A percentile compares a stretch with the other conserved stretches of the same genome.
Evolutionary conservation across 768 basidiomycete species (phyloP).

Genomic region (Podaxis sp.): DNA sequence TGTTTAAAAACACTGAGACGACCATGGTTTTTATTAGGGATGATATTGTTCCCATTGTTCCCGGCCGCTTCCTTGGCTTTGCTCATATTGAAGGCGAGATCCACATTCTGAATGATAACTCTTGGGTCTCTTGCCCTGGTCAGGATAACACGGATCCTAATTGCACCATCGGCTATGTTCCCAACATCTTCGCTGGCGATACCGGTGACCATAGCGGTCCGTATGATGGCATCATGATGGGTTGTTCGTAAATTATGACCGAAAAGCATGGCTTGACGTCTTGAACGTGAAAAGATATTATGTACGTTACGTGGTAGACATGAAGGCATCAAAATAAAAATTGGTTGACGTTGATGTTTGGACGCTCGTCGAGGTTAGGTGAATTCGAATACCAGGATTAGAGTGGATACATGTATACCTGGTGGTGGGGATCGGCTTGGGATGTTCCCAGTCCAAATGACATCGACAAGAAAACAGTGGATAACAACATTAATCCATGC

Average conservation of each 20-base stretch:
- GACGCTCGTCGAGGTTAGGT: too few relatives aligned
- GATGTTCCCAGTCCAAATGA: not conserved
- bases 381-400: too few relatives aligned
- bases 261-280: too few relatives aligned
- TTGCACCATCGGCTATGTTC: constrained; percentile 24
- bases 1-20: not conserved
- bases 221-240: not conserved
- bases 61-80: constrained; percentile 37
- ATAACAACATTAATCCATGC: constrained; percentile 8
- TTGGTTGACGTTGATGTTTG: too few relatives aligned
- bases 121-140: constrained; percentile 30
- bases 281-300: too few relatives aligned
- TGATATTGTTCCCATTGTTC: constrained; percentile 30
- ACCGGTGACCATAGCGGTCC: constrained; percentile 26
- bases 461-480: not conserved
- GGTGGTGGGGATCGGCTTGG: too few relatives aligned
- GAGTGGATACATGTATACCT: too few relatives aligned
- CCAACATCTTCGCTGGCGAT: constrained; percentile 24
- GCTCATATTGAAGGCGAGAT: constrained; percentile 40
- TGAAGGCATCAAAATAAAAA: too few relatives aligned
- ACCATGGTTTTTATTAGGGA: constrained; percentile 13
- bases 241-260: not conserved
- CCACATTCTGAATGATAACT: constrained; percentile 33
- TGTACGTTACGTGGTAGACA: not conserved
- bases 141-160: constrained; percentile 24